phyloP scores from a whole-genome alignment of 2,329 filamentous ascomycete genomes.

The Fusarium tjaetaba region DNA sequence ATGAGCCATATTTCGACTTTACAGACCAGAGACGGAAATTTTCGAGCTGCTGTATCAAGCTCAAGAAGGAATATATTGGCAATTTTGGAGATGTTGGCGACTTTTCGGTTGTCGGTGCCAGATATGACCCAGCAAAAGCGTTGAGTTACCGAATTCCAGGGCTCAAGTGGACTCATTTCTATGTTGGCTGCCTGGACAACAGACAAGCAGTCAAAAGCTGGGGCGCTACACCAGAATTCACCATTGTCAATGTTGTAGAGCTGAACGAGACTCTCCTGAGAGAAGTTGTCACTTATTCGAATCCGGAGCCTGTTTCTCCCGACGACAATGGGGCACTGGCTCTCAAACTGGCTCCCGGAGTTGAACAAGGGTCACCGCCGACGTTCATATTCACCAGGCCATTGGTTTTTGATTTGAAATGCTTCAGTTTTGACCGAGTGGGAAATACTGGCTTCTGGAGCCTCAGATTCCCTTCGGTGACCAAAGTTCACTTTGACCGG shows the following conservation, averaged over 20 bases:
- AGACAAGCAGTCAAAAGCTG: conserved; percentile 65
- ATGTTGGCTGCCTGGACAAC: conserved; percentile 80
- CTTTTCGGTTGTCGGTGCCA: conserved; percentile 80
- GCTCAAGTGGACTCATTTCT: conserved; percentile 82
- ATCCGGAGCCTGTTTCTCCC: conserved; percentile 53
- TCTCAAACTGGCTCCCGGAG: conserved; percentile 58
- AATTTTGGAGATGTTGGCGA: conserved; percentile 85
- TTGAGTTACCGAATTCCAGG: conserved; percentile 62
- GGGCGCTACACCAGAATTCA: conserved; percentile 67
- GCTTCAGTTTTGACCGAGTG: conserved; percentile 80
- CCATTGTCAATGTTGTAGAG: conserved; percentile 71
- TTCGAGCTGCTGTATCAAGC: conserved; percentile 73
- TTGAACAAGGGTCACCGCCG: conserved; percentile 55
- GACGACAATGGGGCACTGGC: conserved; percentile 54
- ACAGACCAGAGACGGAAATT: conserved; percentile 49
- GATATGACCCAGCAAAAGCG: conserved; percentile 73
- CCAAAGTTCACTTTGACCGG: conserved; percentile 82
- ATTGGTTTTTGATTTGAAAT: conserved; percentile 81
- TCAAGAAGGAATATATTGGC: conserved; percentile 86
- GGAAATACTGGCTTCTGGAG: conserved; percentile 76
- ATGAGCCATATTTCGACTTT: conserved; percentile 79
- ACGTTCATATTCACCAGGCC: conserved; percentile 72
- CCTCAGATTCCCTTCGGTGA: conserved; percentile 78
- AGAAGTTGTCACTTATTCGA: conserved; percentile 60
- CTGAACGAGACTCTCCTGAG: conserved; percentile 63